Evolutionary conservation across 305 asterid species (phyloP).

Genomic region (Fraxinus paxiana): DNA sequence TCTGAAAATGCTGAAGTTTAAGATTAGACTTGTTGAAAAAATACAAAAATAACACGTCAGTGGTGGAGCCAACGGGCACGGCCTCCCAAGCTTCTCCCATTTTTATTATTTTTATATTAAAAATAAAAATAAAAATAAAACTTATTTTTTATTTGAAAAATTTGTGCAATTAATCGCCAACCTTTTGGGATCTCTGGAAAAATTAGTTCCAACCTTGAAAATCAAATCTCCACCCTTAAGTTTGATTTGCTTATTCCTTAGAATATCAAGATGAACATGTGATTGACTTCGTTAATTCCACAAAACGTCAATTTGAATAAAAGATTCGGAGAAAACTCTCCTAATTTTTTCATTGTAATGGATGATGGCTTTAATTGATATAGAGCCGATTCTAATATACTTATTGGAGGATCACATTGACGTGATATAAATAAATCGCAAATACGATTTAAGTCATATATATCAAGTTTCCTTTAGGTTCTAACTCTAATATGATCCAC

Average conservation of each 20-base stretch:
- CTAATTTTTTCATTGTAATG: background rate
- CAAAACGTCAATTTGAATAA: background rate
- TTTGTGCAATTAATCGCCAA: background rate
- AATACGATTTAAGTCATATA: background rate
- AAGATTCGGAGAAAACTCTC: background rate
- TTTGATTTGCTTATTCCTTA: background rate
- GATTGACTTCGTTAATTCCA: background rate
- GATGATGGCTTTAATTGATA: background rate
- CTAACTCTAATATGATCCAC: background rate
- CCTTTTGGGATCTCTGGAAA: background rate
- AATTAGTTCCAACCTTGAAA: background rate
- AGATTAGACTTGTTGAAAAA: constrained; percentile 13
- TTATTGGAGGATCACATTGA: background rate
- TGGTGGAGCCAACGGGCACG: constrained; percentile 1
- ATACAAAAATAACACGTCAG: background rate
- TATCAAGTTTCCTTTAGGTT: background rate
- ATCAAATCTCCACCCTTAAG: background rate
- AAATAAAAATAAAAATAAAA: no score
- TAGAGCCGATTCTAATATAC: background rate
- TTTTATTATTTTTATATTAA: background rate
- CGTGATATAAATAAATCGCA: background rate
- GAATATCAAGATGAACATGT: background rate
- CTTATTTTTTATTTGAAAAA: background rate
- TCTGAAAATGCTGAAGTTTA: background rate
- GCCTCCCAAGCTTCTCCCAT: background rate